Conservation (phyloP, 768 basidiomycete species). For the Gloeopeniophorella convolvens region DNA sequence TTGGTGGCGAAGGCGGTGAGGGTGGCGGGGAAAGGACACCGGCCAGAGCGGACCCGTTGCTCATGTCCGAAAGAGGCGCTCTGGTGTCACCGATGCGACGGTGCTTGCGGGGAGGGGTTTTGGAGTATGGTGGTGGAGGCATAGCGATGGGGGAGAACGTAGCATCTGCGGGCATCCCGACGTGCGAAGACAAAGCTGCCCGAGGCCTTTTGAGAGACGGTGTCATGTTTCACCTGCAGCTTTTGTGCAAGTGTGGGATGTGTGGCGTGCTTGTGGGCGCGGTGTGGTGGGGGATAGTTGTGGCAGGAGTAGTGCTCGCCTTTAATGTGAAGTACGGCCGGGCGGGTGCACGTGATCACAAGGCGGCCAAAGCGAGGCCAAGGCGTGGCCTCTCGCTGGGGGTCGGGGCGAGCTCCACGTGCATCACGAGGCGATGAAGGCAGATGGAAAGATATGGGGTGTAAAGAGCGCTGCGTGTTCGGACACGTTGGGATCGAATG, state of each 20-base stretch:
- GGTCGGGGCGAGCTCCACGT: slow-evolving; percentile 10
- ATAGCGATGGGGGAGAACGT: slow-evolving; percentile 1
- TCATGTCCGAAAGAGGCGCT: slow-evolving; percentile 17
- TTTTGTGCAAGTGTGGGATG: slow-evolving; percentile 13
- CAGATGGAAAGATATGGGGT: too few species aligned
- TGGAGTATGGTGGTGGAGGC: slow-evolving; percentile 11
- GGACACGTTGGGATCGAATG: slow-evolving; percentile 16
- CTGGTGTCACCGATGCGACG: slow-evolving; percentile 11
- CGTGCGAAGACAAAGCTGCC: neutral
- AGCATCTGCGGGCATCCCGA: slow-evolving; percentile 13
- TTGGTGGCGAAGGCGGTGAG: slow-evolving; percentile 2
- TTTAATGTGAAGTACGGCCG: slow-evolving; percentile 19
- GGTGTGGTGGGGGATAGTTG: slow-evolving; percentile 16
- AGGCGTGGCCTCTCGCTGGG: slow-evolving; percentile 14
- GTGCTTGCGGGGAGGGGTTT: slow-evolving; percentile 13
- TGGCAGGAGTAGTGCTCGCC: slow-evolving; percentile 10
- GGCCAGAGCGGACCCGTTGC: slow-evolving; percentile 5
- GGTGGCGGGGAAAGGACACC: neutral
- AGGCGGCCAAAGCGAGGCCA: slow-evolving; percentile 16
- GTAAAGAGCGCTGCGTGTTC: slow-evolving; percentile 4
- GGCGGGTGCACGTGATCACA: slow-evolving; percentile 12
- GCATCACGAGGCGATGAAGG: slow-evolving; percentile 16
- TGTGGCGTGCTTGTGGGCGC: slow-evolving; percentile 17
- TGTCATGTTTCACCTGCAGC: slow-evolving; percentile 8
- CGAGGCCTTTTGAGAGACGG: slow-evolving; percentile 18